Evolutionary conservation across 768 basidiomycete genomes (phyloP).

Genomic region (Suillus luteus): DNA sequence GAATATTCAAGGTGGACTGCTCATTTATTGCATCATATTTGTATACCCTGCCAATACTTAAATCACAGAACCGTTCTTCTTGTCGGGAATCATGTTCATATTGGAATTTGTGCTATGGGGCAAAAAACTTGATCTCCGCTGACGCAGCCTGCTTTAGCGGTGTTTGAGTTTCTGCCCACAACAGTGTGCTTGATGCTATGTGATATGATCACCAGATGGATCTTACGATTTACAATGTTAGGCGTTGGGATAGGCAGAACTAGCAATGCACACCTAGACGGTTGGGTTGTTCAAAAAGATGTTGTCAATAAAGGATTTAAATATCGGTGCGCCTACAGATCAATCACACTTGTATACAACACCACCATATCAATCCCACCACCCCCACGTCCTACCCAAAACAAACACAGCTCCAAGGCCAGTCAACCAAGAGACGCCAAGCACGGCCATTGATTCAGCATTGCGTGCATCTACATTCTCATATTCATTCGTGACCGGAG

Average conservation of each 20-base stretch:
- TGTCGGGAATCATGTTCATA: background rate
- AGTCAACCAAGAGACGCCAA: constrained; percentile 1
- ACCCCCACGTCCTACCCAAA: constrained; percentile 8
- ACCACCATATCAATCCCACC: constrained; percentile 2
- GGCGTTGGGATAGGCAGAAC: background rate
- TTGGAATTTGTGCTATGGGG: background rate
- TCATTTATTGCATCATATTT: too few species aligned
- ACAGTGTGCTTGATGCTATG: background rate
- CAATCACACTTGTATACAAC: background rate
- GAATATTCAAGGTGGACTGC: too few species aligned
- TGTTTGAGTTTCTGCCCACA: background rate
- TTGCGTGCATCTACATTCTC: background rate
- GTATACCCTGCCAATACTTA: too few species aligned
- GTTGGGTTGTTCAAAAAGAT: background rate
- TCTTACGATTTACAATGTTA: background rate
- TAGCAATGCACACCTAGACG: background rate
- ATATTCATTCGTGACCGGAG: background rate
- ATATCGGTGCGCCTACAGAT: background rate
- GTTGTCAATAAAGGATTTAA: background rate
- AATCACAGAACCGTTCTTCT: background rate
- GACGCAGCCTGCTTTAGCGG: background rate
- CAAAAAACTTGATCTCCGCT: background rate
- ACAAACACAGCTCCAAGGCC: constrained; percentile 7
- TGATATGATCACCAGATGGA: background rate
- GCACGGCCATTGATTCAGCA: background rate